phyloP scores from a whole-genome alignment of 164 flowering plant genomes.

The Macadamia integrifolia region DNA sequence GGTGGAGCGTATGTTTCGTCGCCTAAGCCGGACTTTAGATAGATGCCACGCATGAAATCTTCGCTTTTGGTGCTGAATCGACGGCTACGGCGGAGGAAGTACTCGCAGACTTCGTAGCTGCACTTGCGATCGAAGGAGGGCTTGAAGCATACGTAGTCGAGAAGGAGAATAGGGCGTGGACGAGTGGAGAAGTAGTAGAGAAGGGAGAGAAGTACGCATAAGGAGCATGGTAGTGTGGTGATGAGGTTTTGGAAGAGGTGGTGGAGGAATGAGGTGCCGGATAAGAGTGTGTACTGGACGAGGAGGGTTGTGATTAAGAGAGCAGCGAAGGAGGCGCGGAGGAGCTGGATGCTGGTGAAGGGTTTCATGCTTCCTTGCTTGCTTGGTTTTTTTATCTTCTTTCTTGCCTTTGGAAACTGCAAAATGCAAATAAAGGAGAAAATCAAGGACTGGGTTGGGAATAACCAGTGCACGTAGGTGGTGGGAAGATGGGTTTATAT shows the following conservation, averaged over 20 bases:
- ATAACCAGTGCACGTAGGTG: too few species aligned
- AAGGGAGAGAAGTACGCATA: constrained; percentile 14
- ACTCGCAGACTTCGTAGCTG: constrained; percentile 23
- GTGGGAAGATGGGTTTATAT: too few species aligned
- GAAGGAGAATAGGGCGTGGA: constrained; percentile 30
- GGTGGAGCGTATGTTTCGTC: constrained; percentile 55
- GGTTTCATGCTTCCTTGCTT: too few species aligned
- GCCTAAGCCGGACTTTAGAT: constrained; percentile 50
- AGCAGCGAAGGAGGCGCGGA: constrained; percentile 25
- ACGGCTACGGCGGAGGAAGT: constrained; percentile 26
- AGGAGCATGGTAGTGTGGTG: constrained; percentile 18
- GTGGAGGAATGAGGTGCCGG: constrained; percentile 11
- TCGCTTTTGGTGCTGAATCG: constrained; percentile 18
- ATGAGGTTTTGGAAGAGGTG: constrained; percentile 14
- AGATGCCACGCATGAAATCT: constrained; percentile 49
- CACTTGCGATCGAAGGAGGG: constrained; percentile 37
- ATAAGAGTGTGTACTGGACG: constrained; percentile 19
- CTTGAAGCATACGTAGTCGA: constrained; percentile 46
- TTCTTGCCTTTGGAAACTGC: too few species aligned
- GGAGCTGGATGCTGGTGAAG: constrained; percentile 8
- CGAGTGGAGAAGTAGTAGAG: constrained; percentile 17
- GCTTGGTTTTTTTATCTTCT: too few species aligned
- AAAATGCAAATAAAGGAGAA: too few species aligned
- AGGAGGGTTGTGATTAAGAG: constrained; percentile 27
- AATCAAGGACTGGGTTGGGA: too few species aligned